Base-by-base conservation (phyloP, 1,284 basidiomycete species). In the Xerocomus nothofagi region DNA sequence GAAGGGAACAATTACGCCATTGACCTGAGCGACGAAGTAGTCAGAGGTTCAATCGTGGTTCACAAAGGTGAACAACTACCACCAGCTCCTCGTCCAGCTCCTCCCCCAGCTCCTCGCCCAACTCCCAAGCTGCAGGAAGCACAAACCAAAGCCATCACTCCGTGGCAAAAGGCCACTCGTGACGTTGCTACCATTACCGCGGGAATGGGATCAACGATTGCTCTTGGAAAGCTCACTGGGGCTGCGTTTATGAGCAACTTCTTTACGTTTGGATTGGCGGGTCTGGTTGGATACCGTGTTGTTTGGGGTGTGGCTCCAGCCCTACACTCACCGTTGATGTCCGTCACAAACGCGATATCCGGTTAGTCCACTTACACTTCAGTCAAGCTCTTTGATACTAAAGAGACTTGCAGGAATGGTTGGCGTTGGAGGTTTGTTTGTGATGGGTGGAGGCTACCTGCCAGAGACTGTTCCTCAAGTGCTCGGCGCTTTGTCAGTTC, bases 261-360 rank as follows among this genome's bases (percentile, higher is more conserved):
- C 68, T 91, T 91, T 65, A 91, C 87, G 0, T 89, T 93, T 61
- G 89, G 90, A 31, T 74, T 91, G 53, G 88, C 88, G 36, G 84
- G 88, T 33, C 66, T 93, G 42, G 87, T 92, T 52, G 90, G 90
- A 17, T 93, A 92, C 66, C 83, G 88, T 55, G 89, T 91, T 2
- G 84, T 93, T 11, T 93, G 91, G 91, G 88, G 86, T 56, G 90
- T 93, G 39, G 80, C 86, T 20, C 90, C 91, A 24, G 90, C 90
- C 11, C 69, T 93, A 50, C 90, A 93, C 66, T 91, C 85, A 21
- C 88, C 86, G 17, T 71, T 88, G 49, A 91, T 91, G 88, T 87
- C 85, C n/a, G 88, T 91, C 9, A 91, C 88, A 7, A 90, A 90
- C 58, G 87, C 86, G 0, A 88, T 89, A 43, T 89, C 86, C 17